Conservation (phyloP, 192 early-diverging fungal species). For the Coemansia sp. region DNA sequence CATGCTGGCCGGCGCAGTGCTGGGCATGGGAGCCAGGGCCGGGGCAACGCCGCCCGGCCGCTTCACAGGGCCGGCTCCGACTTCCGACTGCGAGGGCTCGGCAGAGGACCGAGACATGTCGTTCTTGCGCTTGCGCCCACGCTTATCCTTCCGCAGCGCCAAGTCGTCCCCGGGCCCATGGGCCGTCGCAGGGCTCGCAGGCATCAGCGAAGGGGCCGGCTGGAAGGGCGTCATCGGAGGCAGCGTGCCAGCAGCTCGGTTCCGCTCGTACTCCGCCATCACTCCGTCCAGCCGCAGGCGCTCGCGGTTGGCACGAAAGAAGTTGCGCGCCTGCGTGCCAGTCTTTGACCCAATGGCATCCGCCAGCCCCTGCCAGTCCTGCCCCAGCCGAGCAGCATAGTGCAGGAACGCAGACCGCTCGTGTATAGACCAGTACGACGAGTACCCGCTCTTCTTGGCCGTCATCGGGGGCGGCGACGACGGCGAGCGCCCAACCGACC, state of each 20-base stretch:
- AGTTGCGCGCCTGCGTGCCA: conserved; percentile 79
- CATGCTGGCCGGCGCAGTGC: conserved; percentile 31
- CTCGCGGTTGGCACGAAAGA: conserved; percentile 65
- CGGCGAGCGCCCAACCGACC: conserved; percentile 2
- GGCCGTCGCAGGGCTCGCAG: not conserved
- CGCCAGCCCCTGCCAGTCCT: conserved; percentile 77
- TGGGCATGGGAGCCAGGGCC: conserved; percentile 6
- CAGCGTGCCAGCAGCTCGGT: conserved; percentile 21
- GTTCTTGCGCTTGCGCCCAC: conserved; percentile 47
- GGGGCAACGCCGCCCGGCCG: not conserved
- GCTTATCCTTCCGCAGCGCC: conserved; percentile 22
- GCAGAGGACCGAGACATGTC: conserved; percentile 11
- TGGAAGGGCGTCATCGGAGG: conserved; percentile 25
- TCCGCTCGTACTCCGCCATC: conserved; percentile 38
- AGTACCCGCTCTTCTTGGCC: conserved; percentile 56
- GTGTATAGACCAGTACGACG: conserved; percentile 87
- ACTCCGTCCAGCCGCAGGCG: conserved; percentile 54
- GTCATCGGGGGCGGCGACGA: conserved; percentile 17
- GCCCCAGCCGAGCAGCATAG: conserved; percentile 61
- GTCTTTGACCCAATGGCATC: conserved; percentile 75
- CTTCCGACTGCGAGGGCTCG: not conserved
- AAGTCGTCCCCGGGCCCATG: conserved; percentile 3
- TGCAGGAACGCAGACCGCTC: conserved; percentile 74
- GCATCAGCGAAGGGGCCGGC: conserved; percentile 1
- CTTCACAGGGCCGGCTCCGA: not conserved